Evolutionary conservation across 768 basidiomycete genomes (phyloP).

Genomic region (Lactarius deliciosus): DNA sequence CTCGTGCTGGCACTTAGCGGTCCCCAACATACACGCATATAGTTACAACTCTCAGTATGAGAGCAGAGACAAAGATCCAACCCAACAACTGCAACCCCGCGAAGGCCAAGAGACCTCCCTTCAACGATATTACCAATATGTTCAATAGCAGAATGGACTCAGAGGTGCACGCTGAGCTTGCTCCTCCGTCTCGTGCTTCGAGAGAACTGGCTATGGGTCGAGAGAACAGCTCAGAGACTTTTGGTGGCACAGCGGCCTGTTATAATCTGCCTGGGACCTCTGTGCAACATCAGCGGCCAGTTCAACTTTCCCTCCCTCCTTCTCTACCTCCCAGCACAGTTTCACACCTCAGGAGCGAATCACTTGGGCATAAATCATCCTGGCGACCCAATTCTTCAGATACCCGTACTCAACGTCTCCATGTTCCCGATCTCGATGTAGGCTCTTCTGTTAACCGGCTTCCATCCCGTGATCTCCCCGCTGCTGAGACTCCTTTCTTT

Average conservation of each 20-base stretch:
- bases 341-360: neutral
- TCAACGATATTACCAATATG: slow-evolving; percentile 27
- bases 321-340: neutral
- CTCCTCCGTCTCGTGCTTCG: slow-evolving; percentile 3
- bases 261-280: neutral
- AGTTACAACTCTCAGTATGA: neutral
- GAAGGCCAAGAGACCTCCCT: slow-evolving; percentile 16
- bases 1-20: slow-evolving; percentile 21
- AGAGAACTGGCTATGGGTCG: neutral
- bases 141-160: neutral
- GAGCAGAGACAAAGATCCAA: neutral
- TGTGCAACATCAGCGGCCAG: neutral
- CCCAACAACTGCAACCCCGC: neutral
- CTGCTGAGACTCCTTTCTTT: neutral
- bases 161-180: slow-evolving; percentile 2
- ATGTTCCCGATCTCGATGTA: neutral
- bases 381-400: slow-evolving; percentile 10
- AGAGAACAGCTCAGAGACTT: neutral
- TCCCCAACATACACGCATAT: neutral
- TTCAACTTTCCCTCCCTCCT: neutral
- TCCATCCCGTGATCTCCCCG: neutral
- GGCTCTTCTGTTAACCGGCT: slow-evolving; percentile 1
- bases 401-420: neutral
- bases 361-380: slow-evolving; percentile 2
- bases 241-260: neutral